These are phyloP conservation scores for Fusarium duplospermum DNA, from an alignment of 2,329 filamentous ascomycete species.

Conservation along the genomic window DNA sequence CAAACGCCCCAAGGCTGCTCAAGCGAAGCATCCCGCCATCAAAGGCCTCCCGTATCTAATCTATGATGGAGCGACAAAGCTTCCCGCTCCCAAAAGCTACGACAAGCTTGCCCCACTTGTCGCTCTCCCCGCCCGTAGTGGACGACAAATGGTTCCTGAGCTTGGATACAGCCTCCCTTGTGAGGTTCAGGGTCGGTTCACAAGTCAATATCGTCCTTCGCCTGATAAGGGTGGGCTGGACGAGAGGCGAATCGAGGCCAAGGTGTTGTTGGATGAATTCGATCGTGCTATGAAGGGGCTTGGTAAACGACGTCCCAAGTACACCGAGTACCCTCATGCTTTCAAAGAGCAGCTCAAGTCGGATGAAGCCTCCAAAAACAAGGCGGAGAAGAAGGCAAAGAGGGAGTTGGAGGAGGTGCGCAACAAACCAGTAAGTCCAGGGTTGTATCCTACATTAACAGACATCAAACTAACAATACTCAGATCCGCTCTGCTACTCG, in stretches of 20 bases:
- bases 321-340: slow-evolving; percentile 60
- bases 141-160: slow-evolving; percentile 54
- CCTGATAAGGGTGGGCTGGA: slow-evolving; percentile 54
- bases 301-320: slow-evolving; percentile 58
- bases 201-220: slow-evolving; percentile 55
- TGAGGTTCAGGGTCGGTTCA: slow-evolving; percentile 58
- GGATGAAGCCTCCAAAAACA: slow-evolving; percentile 59
- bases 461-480: slow-evolving; percentile 4
- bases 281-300: slow-evolving; percentile 55
- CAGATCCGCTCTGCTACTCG: slow-evolving; percentile 56
- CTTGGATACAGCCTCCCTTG: slow-evolving; percentile 55
- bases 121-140: slow-evolving; percentile 54
- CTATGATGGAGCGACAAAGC: slow-evolving; percentile 53
- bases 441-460: background rate
- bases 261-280: slow-evolving; percentile 54
- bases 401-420: slow-evolving; percentile 56
- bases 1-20: slow-evolving; percentile 52
- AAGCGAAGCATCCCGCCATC: slow-evolving; percentile 53
- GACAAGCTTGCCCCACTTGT: slow-evolving; percentile 59
- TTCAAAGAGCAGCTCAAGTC: slow-evolving; percentile 61
- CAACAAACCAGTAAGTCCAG: slow-evolving; percentile 52
- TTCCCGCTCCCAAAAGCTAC: slow-evolving; percentile 58
- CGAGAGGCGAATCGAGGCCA: slow-evolving; percentile 55
- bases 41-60: slow-evolving; percentile 54
- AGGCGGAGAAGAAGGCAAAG: slow-evolving; percentile 59